Percentiles rank a stretch among this genome's conserved stretches.
These are phyloP conservation scores for Populus hybrid DNA, from an alignment of 441 rosid species.

Conservation along the genomic window DNA sequence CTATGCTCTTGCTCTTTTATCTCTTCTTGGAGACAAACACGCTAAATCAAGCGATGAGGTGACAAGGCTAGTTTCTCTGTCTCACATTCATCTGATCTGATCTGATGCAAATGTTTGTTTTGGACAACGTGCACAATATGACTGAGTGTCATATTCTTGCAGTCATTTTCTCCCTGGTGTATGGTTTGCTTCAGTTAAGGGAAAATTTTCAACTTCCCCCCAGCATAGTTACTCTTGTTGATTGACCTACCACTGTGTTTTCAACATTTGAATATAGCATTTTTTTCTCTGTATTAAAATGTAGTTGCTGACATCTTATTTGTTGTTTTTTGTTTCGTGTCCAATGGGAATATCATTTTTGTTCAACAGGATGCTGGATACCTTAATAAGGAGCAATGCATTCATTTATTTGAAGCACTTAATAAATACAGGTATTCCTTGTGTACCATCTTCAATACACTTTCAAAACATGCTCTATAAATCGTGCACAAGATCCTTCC, in stretches of 20 bases:
- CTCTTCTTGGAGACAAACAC: background rate
- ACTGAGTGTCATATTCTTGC: background rate
- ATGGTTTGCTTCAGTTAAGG: background rate
- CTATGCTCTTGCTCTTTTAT: background rate
- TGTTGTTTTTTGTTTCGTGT: slow-evolving; percentile 7
- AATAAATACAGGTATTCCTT: slow-evolving; percentile 75
- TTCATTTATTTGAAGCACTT: slow-evolving; percentile 71
- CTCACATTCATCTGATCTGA: background rate
- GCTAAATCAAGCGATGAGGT: background rate
- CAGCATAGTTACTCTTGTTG: background rate
- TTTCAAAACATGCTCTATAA: background rate
- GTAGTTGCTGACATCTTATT: background rate
- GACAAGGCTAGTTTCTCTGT: background rate
- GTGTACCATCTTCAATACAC: slow-evolving; percentile 4
- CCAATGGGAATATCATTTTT: slow-evolving; percentile 17
- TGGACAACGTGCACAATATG: background rate
- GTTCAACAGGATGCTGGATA: slow-evolving; percentile 53
- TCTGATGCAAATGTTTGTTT: background rate
- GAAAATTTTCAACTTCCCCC: background rate
- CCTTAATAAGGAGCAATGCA: slow-evolving; percentile 73
- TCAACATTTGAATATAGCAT: background rate
- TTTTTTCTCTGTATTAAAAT: background rate
- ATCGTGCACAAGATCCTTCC: background rate
- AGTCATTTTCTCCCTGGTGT: too few species aligned
- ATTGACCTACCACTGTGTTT: background rate